Base-by-base conservation (phyloP, 495 filamentous ascomycete species). In the Trichoderma parareesei region DNA sequence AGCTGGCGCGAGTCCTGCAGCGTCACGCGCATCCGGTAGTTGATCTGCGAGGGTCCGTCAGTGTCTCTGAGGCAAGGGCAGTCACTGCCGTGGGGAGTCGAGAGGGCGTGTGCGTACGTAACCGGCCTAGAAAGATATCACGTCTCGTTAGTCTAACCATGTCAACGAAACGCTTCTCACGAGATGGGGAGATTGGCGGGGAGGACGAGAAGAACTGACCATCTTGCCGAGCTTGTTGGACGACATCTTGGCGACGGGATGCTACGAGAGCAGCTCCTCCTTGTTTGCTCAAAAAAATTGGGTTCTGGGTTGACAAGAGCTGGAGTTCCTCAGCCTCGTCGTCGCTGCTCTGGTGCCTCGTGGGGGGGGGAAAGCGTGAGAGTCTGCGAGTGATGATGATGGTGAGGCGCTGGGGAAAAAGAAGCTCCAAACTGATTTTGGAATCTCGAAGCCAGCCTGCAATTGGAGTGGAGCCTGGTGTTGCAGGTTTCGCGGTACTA, bases 161-260 rank as follows among this genome's bases (percentile, higher is more conserved):
- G 85, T 89, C 82, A 88, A 86, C 82, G 76, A 67, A 69, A 73
- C 73, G 75, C 74, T 74, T 78, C 67, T 27, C 65, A 71, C 73
- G 65, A 67, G 68, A 69, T 71, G 66, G 27, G 27, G 27, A 27
- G 27, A 27, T 27, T 27, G 27, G 71, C 64, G 65, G 69, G 68
- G 67, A 65, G 70, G 62, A 63, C 60, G 65, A 1, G 65, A 65
- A 11, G 64, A 77, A 85, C 92, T 87, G 82, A 98, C 94, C 94
- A 98, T 98, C 84, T 97, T 97, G 76, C 94, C 94, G 74, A 96
- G 91, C 76, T 95, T 95, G 84, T 97, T 97, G 69, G 88, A 87
- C 88, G 96, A 93, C 79, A 77, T 88, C 76, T 72, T 78, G 69
- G 70, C 73, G 75, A 71, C 77, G 81, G 82, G 83, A 83, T 85